A percentile compares a stretch with the other conserved stretches of the same genome.
Conservation (phyloP, 108 stramenopile species). For the Cyclotella sp. region DNA sequence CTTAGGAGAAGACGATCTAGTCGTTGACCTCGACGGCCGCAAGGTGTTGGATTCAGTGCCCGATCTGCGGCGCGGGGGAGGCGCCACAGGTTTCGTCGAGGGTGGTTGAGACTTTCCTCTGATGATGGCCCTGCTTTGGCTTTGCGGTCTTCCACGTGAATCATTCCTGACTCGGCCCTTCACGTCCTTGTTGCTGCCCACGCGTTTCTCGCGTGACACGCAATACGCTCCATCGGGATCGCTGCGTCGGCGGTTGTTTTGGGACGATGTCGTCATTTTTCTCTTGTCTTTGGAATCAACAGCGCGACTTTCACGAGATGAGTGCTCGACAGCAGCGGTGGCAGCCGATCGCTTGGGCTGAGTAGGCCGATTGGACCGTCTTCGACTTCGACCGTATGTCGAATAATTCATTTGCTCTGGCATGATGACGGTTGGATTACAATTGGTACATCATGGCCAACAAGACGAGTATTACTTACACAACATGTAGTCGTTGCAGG, state of each 20-base stretch:
- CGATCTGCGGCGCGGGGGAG: not conserved
- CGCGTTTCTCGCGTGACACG: constrained; percentile 1
- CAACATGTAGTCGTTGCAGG: too few species aligned
- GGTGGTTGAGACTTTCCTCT: not conserved
- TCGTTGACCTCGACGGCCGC: not conserved
- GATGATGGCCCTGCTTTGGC: not conserved
- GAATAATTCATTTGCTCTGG: constrained; percentile 17
- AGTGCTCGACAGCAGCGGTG: not conserved
- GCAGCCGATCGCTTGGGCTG: not conserved
- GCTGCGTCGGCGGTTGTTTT: not conserved
- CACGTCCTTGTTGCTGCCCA: not conserved
- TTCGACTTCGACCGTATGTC: constrained; percentile 16
- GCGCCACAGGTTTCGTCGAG: not conserved
- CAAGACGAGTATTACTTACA: too few species aligned
- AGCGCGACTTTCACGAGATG: not conserved
- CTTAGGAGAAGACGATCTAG: constrained; percentile 12
- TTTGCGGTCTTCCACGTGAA: constrained; percentile 2
- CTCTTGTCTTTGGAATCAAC: constrained; percentile 6
- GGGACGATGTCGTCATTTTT: not conserved
- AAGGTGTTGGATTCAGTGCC: not conserved
- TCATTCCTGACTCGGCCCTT: not conserved
- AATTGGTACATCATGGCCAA: not conserved
- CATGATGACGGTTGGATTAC: not conserved
- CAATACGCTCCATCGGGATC: constrained; percentile 17
- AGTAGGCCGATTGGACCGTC: not conserved